Evolutionary conservation across 768 basidiomycete genomes (phyloP), one percentile per base, ranked within the genome.

Genomic region (Rhizopogon roseolus): DNA sequence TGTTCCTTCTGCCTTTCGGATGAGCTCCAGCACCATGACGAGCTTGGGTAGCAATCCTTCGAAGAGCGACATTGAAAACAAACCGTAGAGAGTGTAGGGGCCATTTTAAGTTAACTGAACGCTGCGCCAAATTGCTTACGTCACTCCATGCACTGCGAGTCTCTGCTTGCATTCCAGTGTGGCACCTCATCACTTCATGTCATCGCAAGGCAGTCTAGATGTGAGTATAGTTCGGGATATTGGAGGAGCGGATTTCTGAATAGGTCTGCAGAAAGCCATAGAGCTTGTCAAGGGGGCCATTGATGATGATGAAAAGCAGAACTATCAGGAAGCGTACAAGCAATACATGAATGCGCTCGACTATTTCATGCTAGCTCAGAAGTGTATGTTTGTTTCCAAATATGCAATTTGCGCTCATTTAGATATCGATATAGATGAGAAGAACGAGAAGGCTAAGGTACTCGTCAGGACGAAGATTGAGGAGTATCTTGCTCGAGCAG

Each of bases 301-400:
- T 63, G 93, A 94, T 54, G 88, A 91, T 57, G 97, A 99, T 73
- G 79, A 80, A 57, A 93, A 93, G 69, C 86, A 89, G 70, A 92
- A 97, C 72, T 99, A 98, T 73, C 75, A 81, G 6, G 93, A 95
- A 63, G 95, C 95, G 17, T 96, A 92, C 81, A 95, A 90, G 74
- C 81, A 85, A 59, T 97, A 97, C 73, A 87, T 89, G 76, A 96
- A 98, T 78, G 81, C 92, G 1, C 80, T 98, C 55, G 97, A 99
- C 67, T 99, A 96, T 68, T 99, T 99, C 71, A 93, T 98, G 90
- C 89, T 98, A 60, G 94, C 95, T 8, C 77, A 93, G 67, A 95
- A 94, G 71, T 95, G 93, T 94, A 59, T 28, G 67, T 61, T 10
- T 19, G 16, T 53, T 53, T 41, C n/a, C 2, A 25, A 13, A 7